These are phyloP conservation scores for Schizothecium vesticola DNA, from an alignment of 495 filamentous ascomycete species.

Conservation along the genomic window DNA sequence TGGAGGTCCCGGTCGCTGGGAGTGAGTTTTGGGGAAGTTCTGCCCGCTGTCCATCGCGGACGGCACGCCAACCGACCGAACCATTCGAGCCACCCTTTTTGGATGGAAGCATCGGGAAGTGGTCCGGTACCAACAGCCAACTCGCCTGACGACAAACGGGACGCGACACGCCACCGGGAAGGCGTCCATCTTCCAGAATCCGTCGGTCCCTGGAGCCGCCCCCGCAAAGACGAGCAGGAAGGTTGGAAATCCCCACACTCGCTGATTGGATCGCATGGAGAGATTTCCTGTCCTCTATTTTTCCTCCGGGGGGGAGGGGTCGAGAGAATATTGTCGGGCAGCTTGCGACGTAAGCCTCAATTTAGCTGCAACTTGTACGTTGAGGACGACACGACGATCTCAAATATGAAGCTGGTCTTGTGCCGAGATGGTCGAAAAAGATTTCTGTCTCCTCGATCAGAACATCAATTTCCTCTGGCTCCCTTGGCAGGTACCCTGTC, in stretches of 20 bases:
- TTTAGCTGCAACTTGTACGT: background rate
- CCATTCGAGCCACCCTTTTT: background rate
- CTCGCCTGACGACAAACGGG: background rate
- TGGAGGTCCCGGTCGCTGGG: background rate
- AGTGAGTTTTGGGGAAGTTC: background rate
- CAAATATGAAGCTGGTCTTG: background rate
- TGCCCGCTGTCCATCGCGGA: background rate
- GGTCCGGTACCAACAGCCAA: background rate
- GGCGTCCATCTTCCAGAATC: background rate
- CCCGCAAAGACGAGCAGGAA: background rate
- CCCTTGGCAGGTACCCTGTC: too few relatives aligned
- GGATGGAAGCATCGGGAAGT: background rate
- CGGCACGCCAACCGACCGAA: background rate
- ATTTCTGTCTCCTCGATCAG: background rate
- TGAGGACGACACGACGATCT: background rate
- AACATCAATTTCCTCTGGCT: too few relatives aligned
- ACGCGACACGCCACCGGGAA: background rate
- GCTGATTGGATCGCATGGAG: background rate
- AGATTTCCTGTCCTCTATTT: background rate
- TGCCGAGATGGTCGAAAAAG: background rate
- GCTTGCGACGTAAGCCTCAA: background rate
- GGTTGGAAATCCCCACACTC: background rate
- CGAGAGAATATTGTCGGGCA: background rate
- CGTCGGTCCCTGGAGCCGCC: background rate
- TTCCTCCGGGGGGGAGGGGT: background rate